phyloP scores from a whole-genome alignment of 768 basidiomycete species.

The Strobilomyces echinocephalus region DNA sequence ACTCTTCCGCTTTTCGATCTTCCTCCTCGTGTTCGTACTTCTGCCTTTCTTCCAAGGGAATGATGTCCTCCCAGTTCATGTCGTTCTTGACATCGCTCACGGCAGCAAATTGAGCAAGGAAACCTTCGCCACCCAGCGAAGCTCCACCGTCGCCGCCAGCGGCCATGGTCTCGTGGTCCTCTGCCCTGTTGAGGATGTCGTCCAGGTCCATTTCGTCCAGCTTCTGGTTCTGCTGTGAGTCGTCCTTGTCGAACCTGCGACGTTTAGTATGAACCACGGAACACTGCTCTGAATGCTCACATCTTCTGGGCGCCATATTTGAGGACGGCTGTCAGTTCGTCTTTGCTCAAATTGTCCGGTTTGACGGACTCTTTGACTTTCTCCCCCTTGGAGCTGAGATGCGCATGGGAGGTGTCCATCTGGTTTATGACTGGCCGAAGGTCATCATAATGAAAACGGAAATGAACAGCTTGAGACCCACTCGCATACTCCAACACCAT shows the following conservation, averaged over 20 bases:
- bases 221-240: conserved; percentile 86
- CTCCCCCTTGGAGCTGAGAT: conserved; percentile 78
- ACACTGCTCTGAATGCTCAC: conserved; percentile 38
- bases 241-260: conserved; percentile 93
- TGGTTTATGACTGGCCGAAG: conserved; percentile 88
- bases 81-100: conserved; percentile 99
- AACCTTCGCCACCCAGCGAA: conserved; percentile 96
- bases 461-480: conserved; percentile 44
- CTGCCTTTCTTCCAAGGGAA: conserved; percentile 87
- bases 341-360: conserved; percentile 85
- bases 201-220: conserved; percentile 99
- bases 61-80: conserved; percentile 99
- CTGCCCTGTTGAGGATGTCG: conserved; percentile 94
- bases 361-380: conserved; percentile 64
- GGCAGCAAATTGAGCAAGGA: conserved; percentile 90
- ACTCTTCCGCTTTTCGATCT: conserved; percentile 66
- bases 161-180: conserved; percentile 92
- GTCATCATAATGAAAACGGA: conserved; percentile 6
- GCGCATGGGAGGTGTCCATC: conserved; percentile 98
- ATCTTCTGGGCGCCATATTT: conserved; percentile 99
- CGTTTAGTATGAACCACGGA: conserved; percentile 7
- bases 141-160: conserved; percentile 79
- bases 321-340: conserved; percentile 93
- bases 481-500: conserved; percentile 99
- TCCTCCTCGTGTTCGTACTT: conserved; percentile 80